These are phyloP conservation scores for Orobanche coerulescens DNA, from an alignment of 257 asterid genomes.

Conservation along the genomic window DNA sequence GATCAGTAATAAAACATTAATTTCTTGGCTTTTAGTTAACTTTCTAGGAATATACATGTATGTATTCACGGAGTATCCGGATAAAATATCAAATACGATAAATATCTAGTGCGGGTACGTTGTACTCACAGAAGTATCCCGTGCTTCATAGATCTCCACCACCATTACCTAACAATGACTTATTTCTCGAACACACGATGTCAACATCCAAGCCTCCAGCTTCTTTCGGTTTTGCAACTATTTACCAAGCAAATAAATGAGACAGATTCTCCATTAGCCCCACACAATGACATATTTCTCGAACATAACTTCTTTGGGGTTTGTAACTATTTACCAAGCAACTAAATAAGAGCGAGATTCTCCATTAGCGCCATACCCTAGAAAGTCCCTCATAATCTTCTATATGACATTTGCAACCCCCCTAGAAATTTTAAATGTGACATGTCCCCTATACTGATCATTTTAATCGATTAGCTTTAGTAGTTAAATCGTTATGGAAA, in stretches of 20 bases:
- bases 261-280: not conserved
- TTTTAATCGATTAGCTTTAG: not conserved
- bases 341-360: not conserved
- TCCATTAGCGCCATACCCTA: not conserved
- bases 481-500: not conserved
- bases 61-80: too few species aligned
- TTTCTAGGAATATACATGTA: too few species aligned
- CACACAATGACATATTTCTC: not conserved
- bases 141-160: not conserved
- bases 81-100: too few species aligned
- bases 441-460: not conserved
- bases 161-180: not conserved
- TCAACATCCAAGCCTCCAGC: not conserved
- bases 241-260: not conserved
- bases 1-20: too few species aligned
- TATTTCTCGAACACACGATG: not conserved
- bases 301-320: not conserved
- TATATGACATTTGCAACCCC: too few species aligned
- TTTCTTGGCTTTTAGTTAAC: too few species aligned
- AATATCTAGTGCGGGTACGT: too few species aligned
- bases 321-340: not conserved
- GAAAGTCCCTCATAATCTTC: not conserved
- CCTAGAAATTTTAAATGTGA: too few species aligned
- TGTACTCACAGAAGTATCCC: too few species aligned
- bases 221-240: not conserved